Evolutionary conservation across 176 grass and related monocot species (phyloP).

Genomic region (Canna indica): DNA sequence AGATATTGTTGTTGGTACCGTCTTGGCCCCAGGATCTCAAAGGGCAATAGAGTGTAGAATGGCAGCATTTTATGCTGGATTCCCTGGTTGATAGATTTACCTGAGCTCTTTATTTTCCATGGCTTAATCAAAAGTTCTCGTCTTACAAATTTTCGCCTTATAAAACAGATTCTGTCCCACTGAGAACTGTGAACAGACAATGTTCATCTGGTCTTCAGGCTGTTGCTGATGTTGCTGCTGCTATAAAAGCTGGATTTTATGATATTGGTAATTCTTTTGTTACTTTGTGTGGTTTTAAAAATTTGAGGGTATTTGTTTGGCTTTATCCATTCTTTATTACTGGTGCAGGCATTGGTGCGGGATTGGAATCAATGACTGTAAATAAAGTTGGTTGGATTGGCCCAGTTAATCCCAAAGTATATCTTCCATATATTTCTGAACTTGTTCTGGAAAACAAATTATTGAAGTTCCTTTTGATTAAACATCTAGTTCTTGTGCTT

Average conservation of each 20-base stretch:
- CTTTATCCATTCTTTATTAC: not conserved
- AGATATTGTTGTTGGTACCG: constrained; percentile 87
- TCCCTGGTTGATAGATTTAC: constrained; percentile 43
- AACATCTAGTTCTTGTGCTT: constrained; percentile 18
- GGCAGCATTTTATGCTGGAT: constrained; percentile 75
- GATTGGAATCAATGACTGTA: constrained; percentile 79
- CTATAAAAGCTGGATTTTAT: constrained; percentile 76
- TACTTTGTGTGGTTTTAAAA: constrained; percentile 1
- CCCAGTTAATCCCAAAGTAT: constrained; percentile 68
- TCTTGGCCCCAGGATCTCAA: constrained; percentile 81
- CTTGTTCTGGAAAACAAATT: not conserved
- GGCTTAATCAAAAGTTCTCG: constrained; percentile 7
- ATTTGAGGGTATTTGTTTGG: not conserved
- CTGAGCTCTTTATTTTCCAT: not conserved
- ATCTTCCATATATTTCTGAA: not conserved
- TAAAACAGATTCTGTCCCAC: constrained; percentile 64
- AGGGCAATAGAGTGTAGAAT: constrained; percentile 94
- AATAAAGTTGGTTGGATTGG: constrained; percentile 32
- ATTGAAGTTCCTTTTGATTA: constrained; percentile 1
- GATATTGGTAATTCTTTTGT: constrained; percentile 49
- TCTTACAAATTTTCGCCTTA: constrained; percentile 14
- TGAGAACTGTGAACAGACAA: constrained; percentile 83
- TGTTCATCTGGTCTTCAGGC: constrained; percentile 96
- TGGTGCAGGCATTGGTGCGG: constrained; percentile 70
- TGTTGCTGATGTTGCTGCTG: constrained; percentile 73